Evolutionary conservation across 2,329 filamentous ascomycete species (phyloP).

Genomic region (Fusarium devonianum): DNA sequence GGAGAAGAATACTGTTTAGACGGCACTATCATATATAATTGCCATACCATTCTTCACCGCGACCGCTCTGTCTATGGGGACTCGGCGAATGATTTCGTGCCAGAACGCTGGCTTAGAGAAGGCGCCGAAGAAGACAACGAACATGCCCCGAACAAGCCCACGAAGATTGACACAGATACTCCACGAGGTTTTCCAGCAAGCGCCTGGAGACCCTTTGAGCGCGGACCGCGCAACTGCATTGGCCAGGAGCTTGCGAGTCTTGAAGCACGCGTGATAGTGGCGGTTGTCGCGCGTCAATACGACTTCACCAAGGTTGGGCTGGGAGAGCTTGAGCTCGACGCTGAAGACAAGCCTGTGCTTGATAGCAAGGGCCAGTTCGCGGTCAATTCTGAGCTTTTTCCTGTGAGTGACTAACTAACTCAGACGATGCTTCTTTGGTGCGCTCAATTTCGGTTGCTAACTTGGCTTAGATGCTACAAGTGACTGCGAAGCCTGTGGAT

Average conservation of each 20-base stretch:
- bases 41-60: conserved; percentile 46
- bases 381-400: not conserved
- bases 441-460: not conserved
- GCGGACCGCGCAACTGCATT: conserved; percentile 6
- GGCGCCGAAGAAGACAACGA: too few species aligned
- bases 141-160: too few species aligned
- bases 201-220: conserved; percentile 10
- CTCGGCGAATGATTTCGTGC: not conserved
- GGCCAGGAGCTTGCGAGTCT: conserved; percentile 6
- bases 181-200: not conserved
- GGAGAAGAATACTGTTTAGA: conserved; percentile 41
- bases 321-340: conserved; percentile 3
- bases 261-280: conserved; percentile 2
- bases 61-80: conserved; percentile 27
- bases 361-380: not conserved
- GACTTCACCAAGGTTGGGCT: conserved; percentile 1
- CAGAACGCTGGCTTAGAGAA: not conserved
- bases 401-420: too few species aligned
- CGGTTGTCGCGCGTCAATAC: conserved; percentile 3
- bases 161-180: not conserved
- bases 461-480: not conserved
- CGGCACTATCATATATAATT: conserved; percentile 47
- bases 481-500: conserved; percentile 1
- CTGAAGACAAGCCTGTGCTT: not conserved
- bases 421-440: too few species aligned